Evolutionary conservation across 305 asterid genomes (phyloP).

Genomic region (Solanum hybrid): DNA sequence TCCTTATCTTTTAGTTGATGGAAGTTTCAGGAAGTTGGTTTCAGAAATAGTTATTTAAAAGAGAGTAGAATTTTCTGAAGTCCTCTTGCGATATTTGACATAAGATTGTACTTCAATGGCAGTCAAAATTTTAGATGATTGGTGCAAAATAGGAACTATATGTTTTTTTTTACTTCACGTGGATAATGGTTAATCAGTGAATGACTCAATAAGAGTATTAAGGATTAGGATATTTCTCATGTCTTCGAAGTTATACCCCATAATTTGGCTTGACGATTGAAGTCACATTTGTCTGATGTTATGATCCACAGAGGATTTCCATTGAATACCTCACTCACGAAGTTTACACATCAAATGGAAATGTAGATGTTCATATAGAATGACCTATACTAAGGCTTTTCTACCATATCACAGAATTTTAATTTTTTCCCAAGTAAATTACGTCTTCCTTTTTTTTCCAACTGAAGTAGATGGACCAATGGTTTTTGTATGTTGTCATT

Average conservation of each 20-base stretch:
- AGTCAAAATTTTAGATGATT: neutral
- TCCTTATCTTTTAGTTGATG: neutral
- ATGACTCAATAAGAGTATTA: neutral
- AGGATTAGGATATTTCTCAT: neutral
- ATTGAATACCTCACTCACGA: neutral
- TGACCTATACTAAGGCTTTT: neutral
- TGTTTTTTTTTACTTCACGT: neutral
- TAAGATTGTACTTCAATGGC: neutral
- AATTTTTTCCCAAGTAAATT: neutral
- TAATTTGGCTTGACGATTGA: neutral
- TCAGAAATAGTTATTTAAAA: neutral
- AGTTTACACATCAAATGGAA: neutral
- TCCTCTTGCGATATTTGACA: neutral
- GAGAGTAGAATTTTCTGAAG: neutral
- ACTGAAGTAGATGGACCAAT: neutral
- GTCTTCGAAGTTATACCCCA: neutral
- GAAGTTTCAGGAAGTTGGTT: neutral
- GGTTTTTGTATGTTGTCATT: neutral
- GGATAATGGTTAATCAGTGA: neutral
- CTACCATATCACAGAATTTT: neutral
- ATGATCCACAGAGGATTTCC: neutral
- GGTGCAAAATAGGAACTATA: neutral
- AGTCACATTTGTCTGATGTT: neutral
- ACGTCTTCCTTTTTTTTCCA: neutral
- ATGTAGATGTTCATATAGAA: neutral